Base-by-base conservation (phyloP, 345 rosid genomes). In the Psidium guajava region DNA sequence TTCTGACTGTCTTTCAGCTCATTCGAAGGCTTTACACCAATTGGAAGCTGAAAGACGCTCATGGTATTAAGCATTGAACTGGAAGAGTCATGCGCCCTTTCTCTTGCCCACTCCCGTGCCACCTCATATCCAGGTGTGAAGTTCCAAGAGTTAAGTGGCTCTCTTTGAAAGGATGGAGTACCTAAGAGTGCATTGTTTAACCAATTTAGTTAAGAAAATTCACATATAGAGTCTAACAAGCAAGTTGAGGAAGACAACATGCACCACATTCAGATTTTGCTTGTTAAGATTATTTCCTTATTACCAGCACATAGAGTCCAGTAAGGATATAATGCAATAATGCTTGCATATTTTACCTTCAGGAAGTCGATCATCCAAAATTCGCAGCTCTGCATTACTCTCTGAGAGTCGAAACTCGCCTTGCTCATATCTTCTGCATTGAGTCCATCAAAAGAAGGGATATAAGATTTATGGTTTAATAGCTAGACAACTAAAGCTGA, bases 31-130 rank as follows among this genome's bases (percentile, higher is more conserved):
- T 91, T 97, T 88, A 97, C 94, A 59, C 99, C 99, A 57, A 95
- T 96, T 82, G 99, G 98, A 88, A 95, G 95, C 92, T 85, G 85
- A 90, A 94, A 93, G 87, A 93, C 86, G 87, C 96, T 90, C 47
- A 93, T 73, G 84, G 91, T 94, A 85, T 90, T 92, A 81, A 90
- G 91, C 84, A 86, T 84, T 80, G 93, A 87, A 56, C 89, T 86
- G 86, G 93, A 91, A 55, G 94, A 86, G 61, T 88, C 89, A 86
- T 88, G 88, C 83, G 89, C 87, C 92, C 95, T 87, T 89, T 95
- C 95, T 90, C 91, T 89, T 83, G 95, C 93, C 95, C 96, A 93
- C 83, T 91, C 88, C 89, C 86, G 91, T 47, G 95, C 96, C 88
- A 90, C 91, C 86, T 91, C 93, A 90, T 93, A 91, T 44, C 95